Base-by-base conservation (phyloP, 2,329 filamentous ascomycete genomes). In the Xylariomycetidae sp. region DNA sequence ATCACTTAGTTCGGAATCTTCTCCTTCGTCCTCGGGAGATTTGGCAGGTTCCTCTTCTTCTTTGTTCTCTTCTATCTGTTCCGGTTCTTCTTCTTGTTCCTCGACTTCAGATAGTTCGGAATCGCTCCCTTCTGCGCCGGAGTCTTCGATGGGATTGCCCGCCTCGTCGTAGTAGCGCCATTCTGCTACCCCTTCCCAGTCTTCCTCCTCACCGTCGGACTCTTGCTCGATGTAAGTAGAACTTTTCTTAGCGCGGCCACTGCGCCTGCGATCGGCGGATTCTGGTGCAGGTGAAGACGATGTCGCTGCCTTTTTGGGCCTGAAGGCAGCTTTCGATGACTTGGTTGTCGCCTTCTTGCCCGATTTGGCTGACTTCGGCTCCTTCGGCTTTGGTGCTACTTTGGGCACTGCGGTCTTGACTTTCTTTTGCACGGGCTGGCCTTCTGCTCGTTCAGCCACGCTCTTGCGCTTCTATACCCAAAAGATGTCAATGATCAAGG, bases 191-290 rank as follows among this genome's bases (percentile, higher is more conserved):
- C 75, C 75, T 29, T 75, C 67, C 16, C 77, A 58, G 51, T 79
- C 75, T 42, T 74, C 74, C 42, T 73, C 67, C 39, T 79, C 74
- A 38, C 79, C 75, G 30, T 74, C 73, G 9, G 67, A 66, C 35
- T 76, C 71, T 19, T 74, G 68, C 51, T 80, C 75, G 15, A 67
- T 64, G 43, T 80, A 80, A 22, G 63, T 55, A 5, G 71, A 70
- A 37, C 54, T 62, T 31, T 58, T 64, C 41, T 61, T 63, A 5
- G 66, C 54, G 30, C 75, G 70, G n/a, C 73, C 67, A 46, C 74
- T 79, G 20, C 73, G 73, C 27, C 75, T 67, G 23, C 75, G 70
- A 42, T 77, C 70, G 2, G 64, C 58, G 19, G 57, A 46, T 32
- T 57, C 54, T n/a, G 39, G 37, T 28, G 42, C 42, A 33, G 39